A percentile compares a stretch with the other conserved stretches of the same genome.
These are phyloP conservation scores for Litchi chinensis DNA, from an alignment of 345 rosid genomes.

Conservation along the genomic window DNA sequence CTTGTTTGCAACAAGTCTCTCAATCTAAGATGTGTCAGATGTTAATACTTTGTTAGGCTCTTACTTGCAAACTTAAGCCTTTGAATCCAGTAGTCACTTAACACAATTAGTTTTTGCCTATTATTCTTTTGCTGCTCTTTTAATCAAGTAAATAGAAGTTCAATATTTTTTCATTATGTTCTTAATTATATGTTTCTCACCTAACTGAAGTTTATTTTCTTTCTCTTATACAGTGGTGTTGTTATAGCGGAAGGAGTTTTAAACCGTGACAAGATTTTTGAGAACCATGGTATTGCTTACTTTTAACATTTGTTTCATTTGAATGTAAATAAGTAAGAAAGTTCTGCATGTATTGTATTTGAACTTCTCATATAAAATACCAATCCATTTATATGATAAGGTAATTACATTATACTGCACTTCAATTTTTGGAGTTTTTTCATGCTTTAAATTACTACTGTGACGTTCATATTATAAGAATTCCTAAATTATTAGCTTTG, in stretches of 20 bases:
- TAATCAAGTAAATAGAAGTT: background rate
- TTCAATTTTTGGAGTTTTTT: background rate
- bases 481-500: background rate
- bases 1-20: background rate
- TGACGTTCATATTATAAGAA: background rate
- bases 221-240: slow-evolving; percentile 77
- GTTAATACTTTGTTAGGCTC: background rate
- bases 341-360: background rate
- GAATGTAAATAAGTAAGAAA: background rate
- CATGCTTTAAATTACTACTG: background rate
- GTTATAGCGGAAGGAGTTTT: slow-evolving; percentile 94
- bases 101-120: background rate
- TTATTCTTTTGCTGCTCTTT: background rate
- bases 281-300: slow-evolving; percentile 46
- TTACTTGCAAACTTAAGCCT: background rate
- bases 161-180: slow-evolving; percentile 4
- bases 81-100: background rate
- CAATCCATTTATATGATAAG: background rate
- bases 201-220: slow-evolving; percentile 14
- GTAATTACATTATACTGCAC: background rate
- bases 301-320: slow-evolving; percentile 7
- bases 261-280: slow-evolving; percentile 45
- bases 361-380: slow-evolving; percentile 1
- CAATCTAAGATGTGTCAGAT: background rate
- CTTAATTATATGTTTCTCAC: background rate